Evolutionary conservation across 1,284 basidiomycete species (phyloP).

Genomic region (Fomitiporia mediterranea): DNA sequence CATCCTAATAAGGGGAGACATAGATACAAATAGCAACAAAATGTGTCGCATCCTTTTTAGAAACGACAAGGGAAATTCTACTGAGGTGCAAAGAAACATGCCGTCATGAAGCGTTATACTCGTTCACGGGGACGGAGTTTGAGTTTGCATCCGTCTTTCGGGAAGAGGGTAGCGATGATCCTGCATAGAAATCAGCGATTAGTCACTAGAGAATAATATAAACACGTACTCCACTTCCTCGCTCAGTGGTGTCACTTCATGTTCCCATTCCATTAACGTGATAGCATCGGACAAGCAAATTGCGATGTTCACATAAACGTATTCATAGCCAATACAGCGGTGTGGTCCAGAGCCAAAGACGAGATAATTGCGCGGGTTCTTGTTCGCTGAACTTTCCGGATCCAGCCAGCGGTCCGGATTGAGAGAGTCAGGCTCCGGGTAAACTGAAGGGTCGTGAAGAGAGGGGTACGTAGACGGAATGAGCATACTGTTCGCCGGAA

Average conservation of each 20-base stretch:
- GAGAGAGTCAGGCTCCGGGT: conserved; percentile 84
- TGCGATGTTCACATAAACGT: conserved; percentile 90
- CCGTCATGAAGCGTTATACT: too few relatives aligned
- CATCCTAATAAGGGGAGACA: too few relatives aligned
- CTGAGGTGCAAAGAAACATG: too few relatives aligned
- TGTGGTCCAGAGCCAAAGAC: conserved; percentile 95
- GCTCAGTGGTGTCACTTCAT: conserved; percentile 75
- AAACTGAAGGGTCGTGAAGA: conserved; percentile 85
- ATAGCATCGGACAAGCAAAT: conserved; percentile 84
- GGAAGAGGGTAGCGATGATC: conserved; percentile 93
- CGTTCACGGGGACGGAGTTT: conserved; percentile 61
- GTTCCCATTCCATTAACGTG: conserved; percentile 84
- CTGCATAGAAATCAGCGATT: conserved; percentile 32
- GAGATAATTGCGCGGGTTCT: conserved; percentile 91
- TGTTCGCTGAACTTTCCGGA: conserved; percentile 72
- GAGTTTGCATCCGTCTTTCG: conserved; percentile 85
- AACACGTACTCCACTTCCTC: conserved; percentile 76
- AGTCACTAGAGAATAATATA: conserved; percentile 10
- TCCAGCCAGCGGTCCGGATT: conserved; percentile 93
- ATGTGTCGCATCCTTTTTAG: too few relatives aligned
- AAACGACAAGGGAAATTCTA: too few relatives aligned
- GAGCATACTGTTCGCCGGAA: conserved; percentile 89
- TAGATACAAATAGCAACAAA: too few relatives aligned
- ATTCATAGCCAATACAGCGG: conserved; percentile 91
- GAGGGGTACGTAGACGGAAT: conserved; percentile 97